Evolutionary conservation across 257 asterid species (phyloP), one percentile per base, ranked within the genome.

Genomic region (Cordia subcordata): DNA sequence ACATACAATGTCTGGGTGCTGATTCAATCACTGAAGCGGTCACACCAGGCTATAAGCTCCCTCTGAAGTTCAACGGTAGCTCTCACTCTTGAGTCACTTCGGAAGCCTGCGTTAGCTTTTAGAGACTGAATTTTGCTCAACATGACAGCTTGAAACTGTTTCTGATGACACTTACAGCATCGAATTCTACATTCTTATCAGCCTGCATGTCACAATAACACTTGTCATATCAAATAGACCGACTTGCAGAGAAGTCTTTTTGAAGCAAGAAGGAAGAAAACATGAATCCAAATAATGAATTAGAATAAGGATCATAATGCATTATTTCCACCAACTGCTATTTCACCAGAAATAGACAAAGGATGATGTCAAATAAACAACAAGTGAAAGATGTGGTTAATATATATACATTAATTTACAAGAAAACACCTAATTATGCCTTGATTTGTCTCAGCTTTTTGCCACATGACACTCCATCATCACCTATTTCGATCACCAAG

Each of bases 151-250:
- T 80, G 96, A 70, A 89, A 93, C 72, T 93, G 99, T 82, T 89
- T 93, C 65, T 79, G 86, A 64, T 93, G 99, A 79, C 97, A 93
- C 63, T 71, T 76, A n/a, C 39, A 89, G 87, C 95, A 93, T 93
- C 60, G 94, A 83, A 77, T 78, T 89, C 99, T 97, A 93, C 99
- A 93, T 89, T 68, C 88, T 77, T 46, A 80, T 85, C 70, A 89
- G 66, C 84, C 99, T 93, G 65, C 33, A 66, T 10, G 60, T 18
- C 18, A 52, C 16, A 52, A 54, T n/a, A 15, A 18, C 14, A 52
- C 11, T 27, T 12, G 55, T 52, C 55, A 63, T 37, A 53, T 16
- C 11, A 23, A 40, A 62, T 19, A 11, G 38, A 12, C 16, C 6
- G 13, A n/a, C 10, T 22, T 32, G 49, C 10, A 58, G 6, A 11